phyloP scores from a whole-genome alignment of 331 rosid species.

The Malus hybrid region DNA sequence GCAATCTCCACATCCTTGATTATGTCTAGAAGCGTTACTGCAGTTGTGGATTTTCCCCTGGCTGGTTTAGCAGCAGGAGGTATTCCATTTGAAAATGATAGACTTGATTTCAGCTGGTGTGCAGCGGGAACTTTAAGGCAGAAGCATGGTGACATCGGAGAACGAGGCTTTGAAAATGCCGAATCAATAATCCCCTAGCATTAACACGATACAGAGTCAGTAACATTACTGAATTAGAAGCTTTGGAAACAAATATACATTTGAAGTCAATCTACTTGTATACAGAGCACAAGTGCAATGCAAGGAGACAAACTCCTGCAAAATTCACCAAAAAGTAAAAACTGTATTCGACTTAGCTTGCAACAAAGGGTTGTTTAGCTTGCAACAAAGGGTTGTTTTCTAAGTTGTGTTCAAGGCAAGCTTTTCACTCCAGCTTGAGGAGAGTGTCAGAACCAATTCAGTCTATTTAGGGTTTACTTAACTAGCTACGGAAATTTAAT shows the following conservation, averaged over 20 bases:
- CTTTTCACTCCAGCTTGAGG: neutral
- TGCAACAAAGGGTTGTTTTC: neutral
- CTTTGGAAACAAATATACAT: neutral
- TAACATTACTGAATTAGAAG: neutral
- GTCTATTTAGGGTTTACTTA: neutral
- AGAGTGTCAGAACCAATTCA: neutral
- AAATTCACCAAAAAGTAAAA: neutral
- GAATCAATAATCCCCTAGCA: constrained; percentile 63
- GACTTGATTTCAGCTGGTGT: constrained; percentile 56
- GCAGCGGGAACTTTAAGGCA: constrained; percentile 69
- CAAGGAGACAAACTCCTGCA: neutral
- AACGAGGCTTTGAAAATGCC: constrained; percentile 77
- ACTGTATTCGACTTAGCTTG: too few species aligned
- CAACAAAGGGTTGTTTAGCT: too few species aligned
- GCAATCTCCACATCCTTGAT: constrained; percentile 81
- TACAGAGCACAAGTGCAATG: neutral
- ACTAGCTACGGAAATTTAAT: neutral
- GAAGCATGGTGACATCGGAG: constrained; percentile 64
- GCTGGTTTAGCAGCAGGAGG: constrained; percentile 80
- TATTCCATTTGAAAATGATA: constrained; percentile 59
- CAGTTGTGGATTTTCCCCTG: constrained; percentile 76
- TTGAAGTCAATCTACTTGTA: too few species aligned
- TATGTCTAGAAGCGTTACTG: constrained; percentile 46
- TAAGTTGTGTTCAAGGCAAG: neutral
- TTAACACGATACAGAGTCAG: neutral